These are phyloP conservation scores for Talaromyces borbonicus DNA, from an alignment of 495 filamentous ascomycete genomes.

Conservation along the genomic window DNA sequence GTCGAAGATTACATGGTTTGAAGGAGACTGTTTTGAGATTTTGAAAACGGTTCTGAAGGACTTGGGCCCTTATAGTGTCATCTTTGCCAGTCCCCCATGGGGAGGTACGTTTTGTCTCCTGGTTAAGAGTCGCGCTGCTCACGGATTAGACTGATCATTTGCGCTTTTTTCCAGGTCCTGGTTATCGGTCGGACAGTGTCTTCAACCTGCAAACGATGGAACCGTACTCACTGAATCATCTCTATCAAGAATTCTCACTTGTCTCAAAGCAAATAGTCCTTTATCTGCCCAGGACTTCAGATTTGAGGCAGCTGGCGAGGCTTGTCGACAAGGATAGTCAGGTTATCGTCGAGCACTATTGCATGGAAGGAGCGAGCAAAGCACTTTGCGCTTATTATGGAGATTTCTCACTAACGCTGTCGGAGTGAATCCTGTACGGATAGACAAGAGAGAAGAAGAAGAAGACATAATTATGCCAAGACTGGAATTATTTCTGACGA, in stretches of 20 bases:
- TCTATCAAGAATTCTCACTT: conserved; percentile 49
- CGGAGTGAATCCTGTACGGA: not conserved
- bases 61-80: conserved; percentile 44
- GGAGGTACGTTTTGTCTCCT: conserved; percentile 47
- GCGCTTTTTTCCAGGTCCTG: conserved; percentile 47
- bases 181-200: conserved; percentile 63
- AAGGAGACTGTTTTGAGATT: conserved; percentile 70
- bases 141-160: not conserved
- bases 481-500: not conserved
- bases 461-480: not conserved
- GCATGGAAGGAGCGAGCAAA: conserved; percentile 83
- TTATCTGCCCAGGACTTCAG: conserved; percentile 81
- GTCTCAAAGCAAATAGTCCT: conserved; percentile 51
- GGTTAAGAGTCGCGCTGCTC: not conserved
- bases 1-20: conserved; percentile 71
- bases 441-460: no score
- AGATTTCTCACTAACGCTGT: conserved; percentile 18
- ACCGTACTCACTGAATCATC: conserved; percentile 60
- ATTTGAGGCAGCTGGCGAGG: conserved; percentile 71
- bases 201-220: conserved; percentile 84
- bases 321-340: conserved; percentile 43
- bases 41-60: conserved; percentile 40
- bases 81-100: conserved; percentile 95
- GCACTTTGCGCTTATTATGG: conserved; percentile 49
- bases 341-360: conserved; percentile 79